Conservation (phyloP, 805 yeast species). For the Naumovozyma dairenensis region DNA sequence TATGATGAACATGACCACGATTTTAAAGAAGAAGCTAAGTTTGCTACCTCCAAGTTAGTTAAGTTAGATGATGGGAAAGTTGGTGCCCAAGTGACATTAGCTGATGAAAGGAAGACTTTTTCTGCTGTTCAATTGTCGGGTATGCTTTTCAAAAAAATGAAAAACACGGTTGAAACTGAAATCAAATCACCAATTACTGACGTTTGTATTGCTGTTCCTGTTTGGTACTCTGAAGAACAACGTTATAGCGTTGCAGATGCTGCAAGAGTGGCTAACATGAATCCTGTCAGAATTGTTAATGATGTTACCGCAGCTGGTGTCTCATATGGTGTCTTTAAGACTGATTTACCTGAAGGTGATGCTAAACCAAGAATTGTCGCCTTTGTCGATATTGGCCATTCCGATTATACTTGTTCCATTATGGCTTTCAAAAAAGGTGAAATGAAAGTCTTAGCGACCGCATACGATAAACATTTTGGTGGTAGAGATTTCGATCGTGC, state of each 20-base stretch:
- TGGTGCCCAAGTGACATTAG: conserved; percentile 78
- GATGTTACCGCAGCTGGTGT: conserved; percentile 98
- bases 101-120: conserved; percentile 69
- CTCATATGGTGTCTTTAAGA: conserved; percentile 97
- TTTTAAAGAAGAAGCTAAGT: conserved; percentile 62
- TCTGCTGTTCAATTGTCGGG: conserved; percentile 86
- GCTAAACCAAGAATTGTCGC: conserved; percentile 85
- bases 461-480: conserved; percentile 93
- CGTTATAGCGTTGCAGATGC: conserved; percentile 96
- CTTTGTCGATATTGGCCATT: conserved; percentile 94
- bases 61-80: conserved; percentile 64
- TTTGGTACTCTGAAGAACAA: conserved; percentile 94
- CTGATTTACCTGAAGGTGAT: conserved; percentile 75
- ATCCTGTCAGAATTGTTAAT: conserved; percentile 96
- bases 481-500: conserved; percentile 95
- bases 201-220: conserved; percentile 90
- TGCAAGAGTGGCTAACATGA: conserved; percentile 88
- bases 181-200: conserved; percentile 70
- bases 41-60: conserved; percentile 60
- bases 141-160: conserved; percentile 88
- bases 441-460: conserved; percentile 83
- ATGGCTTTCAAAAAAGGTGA: conserved; percentile 94
- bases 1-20: conserved; percentile 57
- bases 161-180: conserved; percentile 69
- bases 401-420: conserved; percentile 82